Conservation (phyloP, 257 asterid species). For the Primulina huaijiensis region DNA sequence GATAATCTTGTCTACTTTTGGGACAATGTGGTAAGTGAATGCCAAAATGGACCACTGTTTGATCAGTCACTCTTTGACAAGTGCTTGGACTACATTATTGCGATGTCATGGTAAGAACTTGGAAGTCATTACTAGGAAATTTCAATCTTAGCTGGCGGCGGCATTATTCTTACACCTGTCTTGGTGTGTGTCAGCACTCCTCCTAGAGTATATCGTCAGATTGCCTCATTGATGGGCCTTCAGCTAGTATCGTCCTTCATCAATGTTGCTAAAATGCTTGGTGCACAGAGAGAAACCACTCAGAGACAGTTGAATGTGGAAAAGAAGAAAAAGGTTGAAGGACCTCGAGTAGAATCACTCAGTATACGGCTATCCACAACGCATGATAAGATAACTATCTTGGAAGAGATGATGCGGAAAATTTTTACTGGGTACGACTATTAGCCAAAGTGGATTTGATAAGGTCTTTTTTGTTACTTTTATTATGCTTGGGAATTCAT, state of each 20-base stretch:
- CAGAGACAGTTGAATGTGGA: conserved; percentile 97
- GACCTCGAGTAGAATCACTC: conserved; percentile 91
- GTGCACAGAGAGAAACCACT: conserved; percentile 85
- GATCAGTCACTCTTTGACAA: conserved; percentile 77
- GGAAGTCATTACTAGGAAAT: conserved; percentile 11
- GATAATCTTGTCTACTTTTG: conserved; percentile 77
- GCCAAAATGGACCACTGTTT: conserved; percentile 93
- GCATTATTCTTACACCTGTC: conserved; percentile 28
- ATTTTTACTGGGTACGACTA: conserved; percentile 71
- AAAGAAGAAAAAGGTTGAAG: conserved; percentile 72
- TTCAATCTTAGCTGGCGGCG: conserved; percentile 16
- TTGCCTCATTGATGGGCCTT: conserved; percentile 93
- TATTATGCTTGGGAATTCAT: conserved; percentile 3
- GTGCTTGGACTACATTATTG: conserved; percentile 96
- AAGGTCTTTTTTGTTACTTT: conserved; percentile 6
- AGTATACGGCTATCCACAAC: conserved; percentile 65
- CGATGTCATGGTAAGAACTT: conserved; percentile 84
- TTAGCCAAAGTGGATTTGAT: conserved; percentile 14
- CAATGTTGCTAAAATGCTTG: conserved; percentile 81
- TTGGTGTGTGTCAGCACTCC: conserved; percentile 71
- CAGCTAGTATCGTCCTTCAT: conserved; percentile 97
- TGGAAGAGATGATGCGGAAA: conserved; percentile 97
- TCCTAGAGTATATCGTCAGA: conserved; percentile 90
- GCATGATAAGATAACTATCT: conserved; percentile 80
- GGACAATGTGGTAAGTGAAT: conserved; percentile 88